phyloP scores from a whole-genome alignment of 225 moss, liverwort and hornwort genomes.

The Rhytidiadelphus loreus region DNA sequence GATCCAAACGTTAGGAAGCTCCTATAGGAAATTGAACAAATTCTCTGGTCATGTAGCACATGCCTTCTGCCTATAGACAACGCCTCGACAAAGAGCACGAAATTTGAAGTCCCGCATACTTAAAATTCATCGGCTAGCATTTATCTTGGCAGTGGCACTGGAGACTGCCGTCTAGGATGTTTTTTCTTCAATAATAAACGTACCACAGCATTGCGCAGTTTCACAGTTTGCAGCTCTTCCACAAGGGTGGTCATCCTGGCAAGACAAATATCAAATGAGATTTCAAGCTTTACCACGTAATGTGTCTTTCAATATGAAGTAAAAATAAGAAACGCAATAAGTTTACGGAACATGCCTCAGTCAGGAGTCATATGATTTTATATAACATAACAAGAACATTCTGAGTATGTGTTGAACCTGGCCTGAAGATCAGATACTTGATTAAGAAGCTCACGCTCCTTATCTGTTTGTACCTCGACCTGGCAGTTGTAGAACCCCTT shows the following conservation, averaged over 20 bases:
- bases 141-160: not conserved
- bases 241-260: conserved; percentile 43
- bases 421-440: conserved; percentile 50
- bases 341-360: not conserved
- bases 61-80: not conserved
- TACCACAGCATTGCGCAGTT: conserved; percentile 42
- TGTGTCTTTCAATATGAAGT: not conserved
- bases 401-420: conserved; percentile 14
- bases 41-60: not conserved
- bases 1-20: not conserved
- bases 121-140: not conserved
- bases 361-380: not conserved
- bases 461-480: conserved; percentile 29
- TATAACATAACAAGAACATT: not conserved
- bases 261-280: not conserved
- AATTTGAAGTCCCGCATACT: not conserved
- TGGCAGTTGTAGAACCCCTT: conserved; percentile 24
- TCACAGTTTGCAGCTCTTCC: conserved; percentile 49
- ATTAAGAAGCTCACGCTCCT: conserved; percentile 49
- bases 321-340: not conserved
- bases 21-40: not conserved
- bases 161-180: not conserved
- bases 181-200: not conserved
- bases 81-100: not conserved
- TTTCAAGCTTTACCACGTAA: not conserved